Conservation (phyloP, 768 basidiomycete species). For the Clitopilus hobsonii region DNA sequence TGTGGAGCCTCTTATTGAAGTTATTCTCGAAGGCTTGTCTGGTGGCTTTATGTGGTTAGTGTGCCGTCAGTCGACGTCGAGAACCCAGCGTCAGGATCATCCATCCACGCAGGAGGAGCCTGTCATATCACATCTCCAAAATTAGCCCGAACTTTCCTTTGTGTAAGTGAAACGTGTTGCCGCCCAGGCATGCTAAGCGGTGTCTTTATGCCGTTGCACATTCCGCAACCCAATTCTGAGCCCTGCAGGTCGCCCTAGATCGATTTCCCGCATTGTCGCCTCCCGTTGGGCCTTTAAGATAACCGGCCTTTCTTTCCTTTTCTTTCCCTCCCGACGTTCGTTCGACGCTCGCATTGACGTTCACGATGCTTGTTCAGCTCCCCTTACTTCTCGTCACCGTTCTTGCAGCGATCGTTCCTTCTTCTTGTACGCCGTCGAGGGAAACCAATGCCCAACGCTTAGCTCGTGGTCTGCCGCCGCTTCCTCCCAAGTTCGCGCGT, state of each 20-base stretch:
- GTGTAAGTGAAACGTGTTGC: background rate
- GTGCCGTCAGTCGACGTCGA: background rate
- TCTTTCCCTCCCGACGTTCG: background rate
- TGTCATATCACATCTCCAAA: background rate
- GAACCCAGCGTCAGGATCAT: background rate
- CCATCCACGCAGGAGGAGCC: no score
- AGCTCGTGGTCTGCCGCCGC: slow-evolving; percentile 39
- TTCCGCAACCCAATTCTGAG: background rate
- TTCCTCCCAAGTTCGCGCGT: slow-evolving; percentile 29
- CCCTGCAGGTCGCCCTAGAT: background rate
- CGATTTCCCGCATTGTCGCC: background rate
- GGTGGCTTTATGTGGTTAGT: background rate
- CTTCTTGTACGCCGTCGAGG: slow-evolving; percentile 11
- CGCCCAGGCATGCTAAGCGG: background rate
- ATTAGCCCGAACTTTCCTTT: background rate
- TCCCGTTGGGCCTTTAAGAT: background rate
- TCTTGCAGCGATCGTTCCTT: slow-evolving; percentile 15
- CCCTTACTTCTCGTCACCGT: slow-evolving; percentile 18
- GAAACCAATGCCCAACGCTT: slow-evolving; percentile 40
- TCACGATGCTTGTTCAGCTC: slow-evolving; percentile 12
- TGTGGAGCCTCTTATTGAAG: background rate
- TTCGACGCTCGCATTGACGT: background rate
- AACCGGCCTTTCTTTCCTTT: background rate
- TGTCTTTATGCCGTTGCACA: background rate
- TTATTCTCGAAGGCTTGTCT: background rate